Evolutionary conservation across 495 filamentous ascomycete species (phyloP).

Genomic region (Annulohypoxylon maeteangense): DNA sequence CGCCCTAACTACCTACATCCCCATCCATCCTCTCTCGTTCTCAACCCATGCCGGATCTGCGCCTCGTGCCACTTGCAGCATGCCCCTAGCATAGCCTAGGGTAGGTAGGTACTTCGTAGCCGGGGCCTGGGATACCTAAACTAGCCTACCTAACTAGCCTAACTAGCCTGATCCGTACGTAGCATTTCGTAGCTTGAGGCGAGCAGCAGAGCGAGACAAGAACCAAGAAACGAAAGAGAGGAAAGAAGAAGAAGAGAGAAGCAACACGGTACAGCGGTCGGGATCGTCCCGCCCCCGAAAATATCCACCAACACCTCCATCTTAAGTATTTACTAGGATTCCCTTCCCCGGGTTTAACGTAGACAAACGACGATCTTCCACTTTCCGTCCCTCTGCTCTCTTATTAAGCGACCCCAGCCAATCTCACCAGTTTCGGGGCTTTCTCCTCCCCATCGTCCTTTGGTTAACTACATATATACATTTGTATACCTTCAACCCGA

Average conservation of each 20-base stretch:
- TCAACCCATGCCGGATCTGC: slow-evolving; percentile 35
- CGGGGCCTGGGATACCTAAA: slow-evolving; percentile 28
- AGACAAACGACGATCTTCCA: slow-evolving; percentile 33
- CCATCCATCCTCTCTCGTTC: neutral
- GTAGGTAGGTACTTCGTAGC: slow-evolving; percentile 39
- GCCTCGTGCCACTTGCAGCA: slow-evolving; percentile 41
- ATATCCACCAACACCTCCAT: slow-evolving; percentile 25
- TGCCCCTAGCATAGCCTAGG: slow-evolving; percentile 34
- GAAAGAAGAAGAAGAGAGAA: neutral
- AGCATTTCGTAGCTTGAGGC: slow-evolving; percentile 29
- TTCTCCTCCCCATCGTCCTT: slow-evolving; percentile 15
- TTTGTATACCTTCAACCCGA: slow-evolving; percentile 8
- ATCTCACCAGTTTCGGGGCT: slow-evolving; percentile 28
- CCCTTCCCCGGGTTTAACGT: slow-evolving; percentile 43
- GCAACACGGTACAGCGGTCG: slow-evolving; percentile 30
- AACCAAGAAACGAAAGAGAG: neutral
- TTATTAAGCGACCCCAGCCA: slow-evolving; percentile 37
- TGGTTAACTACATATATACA: slow-evolving; percentile 8
- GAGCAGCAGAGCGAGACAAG: neutral
- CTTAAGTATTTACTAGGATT: slow-evolving; percentile 34
- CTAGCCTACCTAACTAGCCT: slow-evolving; percentile 23
- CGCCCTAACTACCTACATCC: neutral
- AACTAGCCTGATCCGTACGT: slow-evolving; percentile 34
- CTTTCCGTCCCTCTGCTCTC: slow-evolving; percentile 17
- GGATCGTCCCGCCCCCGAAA: slow-evolving; percentile 39